Evolutionary conservation across 192 early-diverging fungal species (phyloP), one percentile per base, ranked within the genome.

Genomic region (Linderina pennispora): DNA sequence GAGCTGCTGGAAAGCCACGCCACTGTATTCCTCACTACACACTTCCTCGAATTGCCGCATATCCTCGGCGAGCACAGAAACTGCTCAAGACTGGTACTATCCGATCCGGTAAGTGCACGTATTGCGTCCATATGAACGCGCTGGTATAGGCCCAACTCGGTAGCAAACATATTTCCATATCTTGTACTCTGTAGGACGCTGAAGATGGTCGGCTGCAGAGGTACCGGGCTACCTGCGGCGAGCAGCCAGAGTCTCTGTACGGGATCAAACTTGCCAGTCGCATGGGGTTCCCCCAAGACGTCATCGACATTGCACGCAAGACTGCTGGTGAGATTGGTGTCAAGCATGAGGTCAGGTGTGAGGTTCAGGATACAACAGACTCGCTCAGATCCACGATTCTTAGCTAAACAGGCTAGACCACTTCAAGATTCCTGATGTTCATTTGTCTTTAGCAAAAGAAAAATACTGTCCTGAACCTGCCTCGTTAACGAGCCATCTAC

Each of bases 11-110:
- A 72, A 5, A 58, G 48, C 4, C 46, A 77, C 43, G 71, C 84
- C 0, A 72, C 85, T 9, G 75, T 81, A 1, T 86, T 87, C 46
- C 75, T 91, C 50, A 84, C 83, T 5, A 89, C 89, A 1, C 89
- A 91, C 54, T 91, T 89, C 48, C 80, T 81, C 31, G 80, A 81
- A 33, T 69, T 88, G 24, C 67, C 81, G 1, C 53, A 51, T 15
- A 58, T 61, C 14, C 62, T 88, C 15, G 70, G 66, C 1, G 56
- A 45, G 1, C 78, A 83, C 38, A 58, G 63, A 14, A 85, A 81
- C 43, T 74, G 62, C 49, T 33, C 54, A 0, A 34, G 43, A 7
- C 35, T 69, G 17, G 42, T 45, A 2, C 38, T 69, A 26, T 69
- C 65, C n/a, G 58, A 39, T 1, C 24, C 24, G 42, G 52, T 56